These are phyloP conservation scores for Aspergillus calidoustus DNA, from an alignment of 2,329 filamentous ascomycete species.

Conservation along the genomic window DNA sequence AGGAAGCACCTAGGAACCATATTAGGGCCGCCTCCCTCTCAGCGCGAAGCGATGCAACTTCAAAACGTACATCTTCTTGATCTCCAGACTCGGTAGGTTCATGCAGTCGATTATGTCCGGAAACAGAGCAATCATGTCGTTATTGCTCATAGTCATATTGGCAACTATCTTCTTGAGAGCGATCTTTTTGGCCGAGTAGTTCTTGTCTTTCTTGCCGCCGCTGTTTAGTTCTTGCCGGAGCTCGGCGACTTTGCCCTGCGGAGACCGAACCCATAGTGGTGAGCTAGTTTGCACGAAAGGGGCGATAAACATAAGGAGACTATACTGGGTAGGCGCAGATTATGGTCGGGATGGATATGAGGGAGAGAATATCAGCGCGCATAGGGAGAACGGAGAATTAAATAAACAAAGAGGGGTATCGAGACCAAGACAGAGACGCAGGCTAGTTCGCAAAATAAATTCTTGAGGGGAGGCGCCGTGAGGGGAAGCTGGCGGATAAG, in stretches of 20 bases:
- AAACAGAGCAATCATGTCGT: slow-evolving; percentile 97
- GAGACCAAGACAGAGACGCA: slow-evolving; percentile 12
- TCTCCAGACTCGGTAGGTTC: slow-evolving; percentile 91
- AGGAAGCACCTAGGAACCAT: slow-evolving; percentile 79
- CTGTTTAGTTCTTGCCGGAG: slow-evolving; percentile 91
- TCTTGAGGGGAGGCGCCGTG: slow-evolving; percentile 8
- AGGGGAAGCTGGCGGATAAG: slow-evolving; percentile 21
- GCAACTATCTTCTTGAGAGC: slow-evolving; percentile 99
- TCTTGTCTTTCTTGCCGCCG: slow-evolving; percentile 98
- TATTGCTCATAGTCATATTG: slow-evolving; percentile 99
- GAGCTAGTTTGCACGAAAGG: slow-evolving; percentile 37
- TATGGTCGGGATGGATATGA: neutral
- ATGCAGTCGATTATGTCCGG: slow-evolving; percentile 95
- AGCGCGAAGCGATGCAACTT: slow-evolving; percentile 9
- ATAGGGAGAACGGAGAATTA: slow-evolving; percentile 9
- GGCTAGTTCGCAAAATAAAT: slow-evolving; percentile 5
- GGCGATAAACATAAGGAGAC: slow-evolving; percentile 31
- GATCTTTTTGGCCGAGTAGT: slow-evolving; percentile 92
- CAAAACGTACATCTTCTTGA: slow-evolving; percentile 90
- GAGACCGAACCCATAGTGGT: slow-evolving; percentile 39
- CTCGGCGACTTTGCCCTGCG: slow-evolving; percentile 98
- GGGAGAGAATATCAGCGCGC: neutral
- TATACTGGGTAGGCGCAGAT: slow-evolving; percentile 25
- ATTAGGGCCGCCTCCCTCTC: neutral
- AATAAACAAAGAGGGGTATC: slow-evolving; percentile 21